Conservation (phyloP, 2,329 filamentous ascomycete genomes). For the Emergomyces pasteurianus region DNA sequence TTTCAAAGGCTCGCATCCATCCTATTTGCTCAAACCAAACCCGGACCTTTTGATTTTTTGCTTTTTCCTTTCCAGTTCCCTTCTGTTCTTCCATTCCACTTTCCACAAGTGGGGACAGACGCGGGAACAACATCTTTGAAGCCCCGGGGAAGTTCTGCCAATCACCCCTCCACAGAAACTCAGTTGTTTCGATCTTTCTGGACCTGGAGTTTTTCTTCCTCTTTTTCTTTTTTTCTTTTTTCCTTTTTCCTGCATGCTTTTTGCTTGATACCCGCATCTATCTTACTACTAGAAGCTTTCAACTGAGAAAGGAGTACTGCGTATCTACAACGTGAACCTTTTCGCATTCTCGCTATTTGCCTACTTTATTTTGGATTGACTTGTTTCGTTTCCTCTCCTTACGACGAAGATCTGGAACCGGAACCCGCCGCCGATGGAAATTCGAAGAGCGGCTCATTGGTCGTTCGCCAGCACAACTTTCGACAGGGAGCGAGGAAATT, state of each 20-base stretch:
- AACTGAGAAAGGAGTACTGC: no score
- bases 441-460: background rate
- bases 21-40: conserved; percentile 1
- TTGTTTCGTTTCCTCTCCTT: background rate
- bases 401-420: background rate
- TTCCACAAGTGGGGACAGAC: background rate
- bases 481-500: background rate
- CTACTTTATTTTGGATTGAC: background rate
- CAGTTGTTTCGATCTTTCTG: conserved; percentile 5
- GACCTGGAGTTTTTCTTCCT: no score
- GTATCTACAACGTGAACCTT: background rate
- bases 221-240: background rate
- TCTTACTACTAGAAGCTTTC: no score
- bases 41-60: background rate
- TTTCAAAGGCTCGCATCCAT: background rate
- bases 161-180: no score
- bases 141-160: no score
- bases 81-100: background rate
- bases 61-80: background rate
- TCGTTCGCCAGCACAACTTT: background rate
- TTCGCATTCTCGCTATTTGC: background rate
- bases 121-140: background rate
- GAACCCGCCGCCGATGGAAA: background rate
- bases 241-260: conserved; percentile 1
- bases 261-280: background rate